A percentile compares a stretch with the other conserved stretches of the same genome.
These are phyloP conservation scores for Rubia yunnanensis DNA, from an alignment of 257 asterid species.

Conservation along the genomic window DNA sequence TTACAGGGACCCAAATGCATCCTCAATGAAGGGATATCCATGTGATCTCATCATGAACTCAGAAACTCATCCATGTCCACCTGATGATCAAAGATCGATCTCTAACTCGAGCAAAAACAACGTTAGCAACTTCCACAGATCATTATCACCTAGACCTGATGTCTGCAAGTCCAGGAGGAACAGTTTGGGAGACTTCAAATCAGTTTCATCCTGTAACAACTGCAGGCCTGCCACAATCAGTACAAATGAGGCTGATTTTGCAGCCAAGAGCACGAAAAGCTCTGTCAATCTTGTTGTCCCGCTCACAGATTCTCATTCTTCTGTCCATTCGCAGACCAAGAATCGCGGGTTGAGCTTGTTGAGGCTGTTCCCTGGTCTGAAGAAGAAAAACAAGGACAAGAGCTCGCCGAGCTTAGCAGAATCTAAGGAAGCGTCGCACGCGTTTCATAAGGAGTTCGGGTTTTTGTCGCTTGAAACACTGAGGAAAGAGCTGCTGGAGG, in stretches of 20 bases:
- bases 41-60: constrained; percentile 17
- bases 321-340: constrained; percentile 46
- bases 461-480: constrained; percentile 36
- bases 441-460: constrained; percentile 29
- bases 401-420: constrained; percentile 27
- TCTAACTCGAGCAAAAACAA: constrained; percentile 33
- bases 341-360: constrained; percentile 48
- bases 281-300: constrained; percentile 52
- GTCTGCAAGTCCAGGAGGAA: constrained; percentile 44
- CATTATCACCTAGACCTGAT: constrained; percentile 40
- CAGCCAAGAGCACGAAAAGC: constrained; percentile 32
- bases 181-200: constrained; percentile 57
- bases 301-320: constrained; percentile 58
- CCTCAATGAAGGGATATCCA: constrained; percentile 36
- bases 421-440: constrained; percentile 36
- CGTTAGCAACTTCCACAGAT: constrained; percentile 14
- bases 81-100: constrained; percentile 41
- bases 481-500: constrained; percentile 50
- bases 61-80: constrained; percentile 30
- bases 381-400: constrained; percentile 58
- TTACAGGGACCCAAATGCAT: constrained; percentile 40
- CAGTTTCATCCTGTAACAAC: constrained; percentile 58
- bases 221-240: constrained; percentile 54
- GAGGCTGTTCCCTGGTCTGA: constrained; percentile 68
- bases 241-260: constrained; percentile 30